These are phyloP conservation scores for Aspergillus nomiae DNA, from an alignment of 2,329 filamentous ascomycete genomes.

Conservation along the genomic window DNA sequence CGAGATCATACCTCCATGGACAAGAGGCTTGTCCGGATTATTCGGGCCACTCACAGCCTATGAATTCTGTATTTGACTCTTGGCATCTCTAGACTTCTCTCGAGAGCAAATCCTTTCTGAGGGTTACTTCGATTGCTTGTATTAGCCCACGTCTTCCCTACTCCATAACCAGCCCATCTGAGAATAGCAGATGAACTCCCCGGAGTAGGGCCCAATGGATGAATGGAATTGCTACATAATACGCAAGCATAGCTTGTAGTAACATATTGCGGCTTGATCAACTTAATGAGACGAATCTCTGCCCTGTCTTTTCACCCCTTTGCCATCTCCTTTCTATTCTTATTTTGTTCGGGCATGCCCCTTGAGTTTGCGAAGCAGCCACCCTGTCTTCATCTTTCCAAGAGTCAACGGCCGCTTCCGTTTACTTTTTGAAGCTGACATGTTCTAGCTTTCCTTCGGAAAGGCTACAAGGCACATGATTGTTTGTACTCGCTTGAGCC, in stretches of 20 bases:
- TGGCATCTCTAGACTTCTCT: background rate
- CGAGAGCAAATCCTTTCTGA: background rate
- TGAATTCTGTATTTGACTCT: conserved; percentile 3
- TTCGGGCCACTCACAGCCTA: conserved; percentile 14
- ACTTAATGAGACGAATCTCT: background rate
- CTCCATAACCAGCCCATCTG: background rate
- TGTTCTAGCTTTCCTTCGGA: background rate
- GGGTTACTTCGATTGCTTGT: background rate
- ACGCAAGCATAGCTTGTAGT: background rate
- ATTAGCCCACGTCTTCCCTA: background rate
- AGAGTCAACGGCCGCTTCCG: background rate
- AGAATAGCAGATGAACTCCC: background rate
- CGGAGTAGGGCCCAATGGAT: background rate
- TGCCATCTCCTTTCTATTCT: background rate
- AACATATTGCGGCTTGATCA: background rate
- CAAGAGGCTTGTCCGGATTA: conserved; percentile 11
- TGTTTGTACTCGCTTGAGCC: too few species aligned
- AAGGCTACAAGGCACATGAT: background rate
- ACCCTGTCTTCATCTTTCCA: background rate
- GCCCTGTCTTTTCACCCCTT: background rate
- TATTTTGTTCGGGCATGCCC: background rate
- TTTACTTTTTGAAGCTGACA: background rate
- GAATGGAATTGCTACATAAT: background rate
- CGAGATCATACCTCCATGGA: conserved; percentile 10
- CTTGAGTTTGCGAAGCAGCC: background rate